Base-by-base conservation (phyloP, 331 rosid genomes). In the Erythrophleum ivorense region DNA sequence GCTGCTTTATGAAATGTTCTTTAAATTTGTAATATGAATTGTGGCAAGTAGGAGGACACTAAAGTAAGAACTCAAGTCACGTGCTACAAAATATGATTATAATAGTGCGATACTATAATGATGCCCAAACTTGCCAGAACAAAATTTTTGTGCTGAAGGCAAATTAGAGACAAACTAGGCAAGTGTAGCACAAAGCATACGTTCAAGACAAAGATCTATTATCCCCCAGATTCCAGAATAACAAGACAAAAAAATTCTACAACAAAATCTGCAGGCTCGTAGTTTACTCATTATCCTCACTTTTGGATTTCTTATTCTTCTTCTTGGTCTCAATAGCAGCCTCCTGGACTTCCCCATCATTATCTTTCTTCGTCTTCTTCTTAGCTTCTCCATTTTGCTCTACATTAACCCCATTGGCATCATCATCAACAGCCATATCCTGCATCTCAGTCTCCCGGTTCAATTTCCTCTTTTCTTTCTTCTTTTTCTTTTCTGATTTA, bases 391-490 rank as follows among this genome's bases (percentile, higher is more conserved):
- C 88, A 38, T 87, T 85, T 57, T 86, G 84, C 80, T 78, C 90
- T 0, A 21, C 83, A 2, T 83, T 77, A 9, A 41, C 85, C 7
- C 83, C 94, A 63, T 84, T 88, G 48, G 59, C 81, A 71, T 48
- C 78, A 52, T 80, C 81, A 54, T 82, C 85, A 43, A 50, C 81
- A 55, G 45, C 78, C 48, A 75, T 80, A 12, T 87, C 89, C 36
- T 70, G 74, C 9, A 76, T 71, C 62, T 89, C 89, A 0, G 4
- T 24, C 19, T 85, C 94, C 74, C 34, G 19, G 2, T 90, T 91
- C 83, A 86, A 64, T 84, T 89, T 95, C 74, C 97, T 85, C 89
- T 95, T 93, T n/a, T 95, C 98, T 91, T 90, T 92, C 94, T 91
- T 90, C 89, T 86, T 90, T 81, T 91, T 94, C 97, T 90, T 92